Evolutionary conservation across 2,329 filamentous ascomycete genomes (phyloP), one percentile per base, ranked within the genome.

Genomic region (Penicillium sp.): DNA sequence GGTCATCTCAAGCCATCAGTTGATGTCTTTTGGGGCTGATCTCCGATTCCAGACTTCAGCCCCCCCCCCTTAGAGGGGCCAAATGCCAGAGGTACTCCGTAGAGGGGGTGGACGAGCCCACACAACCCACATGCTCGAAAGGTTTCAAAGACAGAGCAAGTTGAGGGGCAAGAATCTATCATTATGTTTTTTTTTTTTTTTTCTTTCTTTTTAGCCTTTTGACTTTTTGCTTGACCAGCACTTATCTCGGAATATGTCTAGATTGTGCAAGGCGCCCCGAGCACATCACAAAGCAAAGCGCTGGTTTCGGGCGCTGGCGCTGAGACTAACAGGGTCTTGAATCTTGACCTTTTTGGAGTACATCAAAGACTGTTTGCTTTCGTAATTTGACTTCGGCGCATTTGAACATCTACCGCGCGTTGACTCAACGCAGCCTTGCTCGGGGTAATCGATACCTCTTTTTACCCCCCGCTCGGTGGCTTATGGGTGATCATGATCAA

Each of bases 21-120:
- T 57, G 55, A 53, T 47, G 49, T 41, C 8, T 33, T 53, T 42
- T 47, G 49, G 53, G 54, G 55, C 49, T 57, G 49, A 48, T 57
- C 35, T 43, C 35, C 21, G 49, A 42, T 48, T 53, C 29, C 35
- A 57, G 55, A 48, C 49, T 51, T 53, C 42, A 57, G 35, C 49
- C 27, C 49, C 41, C 27, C 49, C 41, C 47, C 33, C 13, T 17
- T 12, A 43, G 27, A 57, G 49, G 42, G 35, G 49, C 21, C 35
- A 36, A 53, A 36, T 15, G 27, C 7, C 45, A 47, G 27, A 57
- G 54, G 35, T 33, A 29, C 15, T 33, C 17, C 27, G 17, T 23
- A 36, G 52, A 33, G 17, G 29, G 43, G 36, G 35, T n/a, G 27
- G 35, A 33, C 17, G 27, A 50, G 48, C 17, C 43, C 44, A 49